Evolutionary conservation across 2,329 filamentous ascomycete species (phyloP), one percentile per base, ranked within the genome.

Genomic region (Didymella pinodella): DNA sequence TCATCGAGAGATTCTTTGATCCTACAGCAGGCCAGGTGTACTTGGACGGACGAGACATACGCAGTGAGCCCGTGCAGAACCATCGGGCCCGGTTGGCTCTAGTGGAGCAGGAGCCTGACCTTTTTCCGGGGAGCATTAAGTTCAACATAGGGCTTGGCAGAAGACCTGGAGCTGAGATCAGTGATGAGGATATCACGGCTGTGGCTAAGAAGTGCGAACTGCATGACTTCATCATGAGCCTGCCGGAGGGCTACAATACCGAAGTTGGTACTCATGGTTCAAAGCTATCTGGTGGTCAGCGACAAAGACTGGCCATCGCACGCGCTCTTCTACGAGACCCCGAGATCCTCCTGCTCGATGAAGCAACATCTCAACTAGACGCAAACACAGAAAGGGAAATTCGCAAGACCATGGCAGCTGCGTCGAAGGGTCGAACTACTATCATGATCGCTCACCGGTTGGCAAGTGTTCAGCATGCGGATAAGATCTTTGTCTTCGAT

Each of bases 401-500:
- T 26, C 79, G 80, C 43, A 70, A 71, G 36, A 77, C 79, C 1
- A 75, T 82, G 34, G 74, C 72, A 8, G 76, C 75, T 20, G 79
- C 78, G 14, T 74, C 77, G 4, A 70, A 74, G 44, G 80, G 76
- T 4, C 72, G 79, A 53, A 86, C 91, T 2, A 91, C 90, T 61
- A 81, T 95, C 3, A 90, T 90, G 2, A 90, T 95, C 11, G 91
- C 91, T 1, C 91, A 94, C 73, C 82, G 91, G 14, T 80, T 94
- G 48, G 88, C 88, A 0, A 94, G 90, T 12, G 87, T 93, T 20
- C 90, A 91, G 74, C 89, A 93, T 65, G 90, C 90, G 1, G 88
- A 94, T 73, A 80, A 88, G n/a, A 93, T 93, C 41, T 92, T 91
- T 67, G 90, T 94, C 0, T 85, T 95, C 47, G 89, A 90, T 11